Conservation (phyloP, 2,329 filamentous ascomycete species). For the Myrmaecium sp. region DNA sequence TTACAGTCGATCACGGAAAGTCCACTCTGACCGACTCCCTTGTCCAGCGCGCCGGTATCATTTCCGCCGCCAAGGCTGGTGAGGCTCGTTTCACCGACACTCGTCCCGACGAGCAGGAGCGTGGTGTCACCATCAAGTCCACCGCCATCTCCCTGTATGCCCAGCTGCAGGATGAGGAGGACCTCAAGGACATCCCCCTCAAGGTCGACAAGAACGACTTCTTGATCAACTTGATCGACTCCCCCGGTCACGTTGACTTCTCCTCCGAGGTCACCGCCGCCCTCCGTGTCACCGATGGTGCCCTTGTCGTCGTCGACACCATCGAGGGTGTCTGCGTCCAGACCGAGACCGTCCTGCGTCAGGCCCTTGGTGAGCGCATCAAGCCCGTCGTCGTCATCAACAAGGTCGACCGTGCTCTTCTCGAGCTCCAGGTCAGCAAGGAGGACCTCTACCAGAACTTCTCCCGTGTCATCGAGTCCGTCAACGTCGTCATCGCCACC, state of each 20-base stretch:
- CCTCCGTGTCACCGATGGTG: conserved; percentile 99
- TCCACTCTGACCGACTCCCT: conserved; percentile 99
- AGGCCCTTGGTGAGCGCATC: conserved; percentile 98
- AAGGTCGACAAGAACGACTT: conserved; percentile 76
- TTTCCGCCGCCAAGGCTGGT: conserved; percentile 93
- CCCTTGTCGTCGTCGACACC: conserved; percentile 98
- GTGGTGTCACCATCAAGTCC: conserved; percentile 99
- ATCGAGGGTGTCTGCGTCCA: conserved; percentile 99
- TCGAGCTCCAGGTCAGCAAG: conserved; percentile 96
- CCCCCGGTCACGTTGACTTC: conserved; percentile 99
- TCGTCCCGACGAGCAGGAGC: conserved; percentile 93
- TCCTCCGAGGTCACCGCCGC: conserved; percentile 98
- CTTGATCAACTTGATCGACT: conserved; percentile 99
- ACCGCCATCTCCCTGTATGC: conserved; percentile 98
- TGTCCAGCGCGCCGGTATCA: conserved; percentile 98
- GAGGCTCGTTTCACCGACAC: conserved; percentile 94
- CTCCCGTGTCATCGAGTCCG: conserved; percentile 97
- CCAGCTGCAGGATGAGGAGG: conserved; percentile 61
- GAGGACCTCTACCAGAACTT: conserved; percentile 99
- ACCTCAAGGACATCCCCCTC: conserved; percentile 87
- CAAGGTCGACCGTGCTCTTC: conserved; percentile 99
- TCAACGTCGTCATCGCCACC: conserved; percentile 99
- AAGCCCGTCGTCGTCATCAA: conserved; percentile 99
- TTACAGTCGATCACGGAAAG: conserved; percentile 90
- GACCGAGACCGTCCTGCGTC: conserved; percentile 97